Percentiles rank a stretch among this genome's conserved stretches.
These are phyloP conservation scores for Citrullus amarus DNA, from an alignment of 306 rosid species.

Conservation along the genomic window DNA sequence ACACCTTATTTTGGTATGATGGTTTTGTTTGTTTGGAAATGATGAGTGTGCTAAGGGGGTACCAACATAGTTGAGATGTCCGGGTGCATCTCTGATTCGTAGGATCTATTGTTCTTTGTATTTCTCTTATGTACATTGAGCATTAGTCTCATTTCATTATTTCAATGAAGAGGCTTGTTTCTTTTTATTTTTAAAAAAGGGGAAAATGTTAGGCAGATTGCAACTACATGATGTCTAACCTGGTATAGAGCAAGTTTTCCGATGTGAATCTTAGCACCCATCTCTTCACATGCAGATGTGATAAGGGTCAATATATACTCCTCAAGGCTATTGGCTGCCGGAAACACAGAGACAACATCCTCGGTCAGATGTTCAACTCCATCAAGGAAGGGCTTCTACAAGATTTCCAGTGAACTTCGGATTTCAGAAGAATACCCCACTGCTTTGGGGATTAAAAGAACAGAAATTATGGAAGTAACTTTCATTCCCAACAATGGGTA, in stretches of 20 bases:
- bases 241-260: constrained; percentile 71
- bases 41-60: no score
- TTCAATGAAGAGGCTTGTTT: no score
- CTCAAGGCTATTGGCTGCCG: constrained; percentile 90
- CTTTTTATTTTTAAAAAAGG: no score
- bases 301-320: constrained; percentile 67
- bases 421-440: background rate
- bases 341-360: constrained; percentile 90
- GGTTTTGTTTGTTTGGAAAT: no score
- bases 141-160: no score
- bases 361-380: constrained; percentile 78
- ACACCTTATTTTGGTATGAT: no score
- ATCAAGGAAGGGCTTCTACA: constrained; percentile 87
- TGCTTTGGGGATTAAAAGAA: background rate
- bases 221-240: constrained; percentile 27
- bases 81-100: no score
- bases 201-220: background rate
- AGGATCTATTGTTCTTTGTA: no score
- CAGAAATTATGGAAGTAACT: background rate
- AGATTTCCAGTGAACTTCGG: constrained; percentile 4
- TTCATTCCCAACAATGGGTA: background rate
- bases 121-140: no score
- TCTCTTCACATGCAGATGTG: constrained; percentile 59
- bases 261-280: constrained; percentile 55
- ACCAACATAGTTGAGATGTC: no score